A percentile compares a stretch with the other conserved stretches of the same genome.
Evolutionary conservation across 2,329 filamentous ascomycete genomes (phyloP).

Genomic region (Aspergillus oerlinghausenensis): DNA sequence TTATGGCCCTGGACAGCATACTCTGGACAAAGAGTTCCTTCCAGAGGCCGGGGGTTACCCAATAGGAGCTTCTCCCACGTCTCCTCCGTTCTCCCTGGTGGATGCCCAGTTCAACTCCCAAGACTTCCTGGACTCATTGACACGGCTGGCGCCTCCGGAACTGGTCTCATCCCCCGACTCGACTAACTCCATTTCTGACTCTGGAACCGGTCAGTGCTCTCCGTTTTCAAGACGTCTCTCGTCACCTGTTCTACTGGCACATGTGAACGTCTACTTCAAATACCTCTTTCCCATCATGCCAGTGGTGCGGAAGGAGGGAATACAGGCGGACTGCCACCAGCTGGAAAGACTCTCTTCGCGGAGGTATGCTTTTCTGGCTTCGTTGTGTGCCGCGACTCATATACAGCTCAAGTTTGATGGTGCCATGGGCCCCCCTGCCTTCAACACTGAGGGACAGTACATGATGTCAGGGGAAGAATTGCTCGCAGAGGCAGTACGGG

Average conservation of each 20-base stretch:
- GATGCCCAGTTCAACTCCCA: constrained; percentile 22
- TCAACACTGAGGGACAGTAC: constrained; percentile 52
- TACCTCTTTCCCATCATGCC: constrained; percentile 44
- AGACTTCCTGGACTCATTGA: constrained; percentile 24
- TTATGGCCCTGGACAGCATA: constrained; percentile 10
- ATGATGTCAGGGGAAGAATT: constrained; percentile 62
- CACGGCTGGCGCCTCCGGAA: constrained; percentile 27
- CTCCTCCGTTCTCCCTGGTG: constrained; percentile 20
- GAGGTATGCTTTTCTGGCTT: constrained; percentile 39
- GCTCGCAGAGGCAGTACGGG: constrained; percentile 57
- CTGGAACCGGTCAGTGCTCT: constrained; percentile 14
- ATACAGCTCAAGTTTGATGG: constrained; percentile 42
- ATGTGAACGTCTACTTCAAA: constrained; percentile 40
- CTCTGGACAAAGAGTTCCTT: constrained; percentile 17
- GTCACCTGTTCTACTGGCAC: constrained; percentile 31
- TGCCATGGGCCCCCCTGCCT: constrained; percentile 16
- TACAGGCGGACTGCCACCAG: constrained; percentile 41
- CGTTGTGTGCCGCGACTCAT: constrained; percentile 42
- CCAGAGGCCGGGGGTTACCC: constrained; percentile 16
- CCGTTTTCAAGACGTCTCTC: constrained; percentile 26
- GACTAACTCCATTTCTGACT: constrained; percentile 27
- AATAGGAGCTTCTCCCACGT: constrained; percentile 21
- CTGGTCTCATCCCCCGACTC: constrained; percentile 33
- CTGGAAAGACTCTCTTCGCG: constrained; percentile 48
- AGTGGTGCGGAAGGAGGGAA: constrained; percentile 32